Conservation (phyloP, 2,329 filamentous ascomycete species). For the Xylariomycetidae sp. region DNA sequence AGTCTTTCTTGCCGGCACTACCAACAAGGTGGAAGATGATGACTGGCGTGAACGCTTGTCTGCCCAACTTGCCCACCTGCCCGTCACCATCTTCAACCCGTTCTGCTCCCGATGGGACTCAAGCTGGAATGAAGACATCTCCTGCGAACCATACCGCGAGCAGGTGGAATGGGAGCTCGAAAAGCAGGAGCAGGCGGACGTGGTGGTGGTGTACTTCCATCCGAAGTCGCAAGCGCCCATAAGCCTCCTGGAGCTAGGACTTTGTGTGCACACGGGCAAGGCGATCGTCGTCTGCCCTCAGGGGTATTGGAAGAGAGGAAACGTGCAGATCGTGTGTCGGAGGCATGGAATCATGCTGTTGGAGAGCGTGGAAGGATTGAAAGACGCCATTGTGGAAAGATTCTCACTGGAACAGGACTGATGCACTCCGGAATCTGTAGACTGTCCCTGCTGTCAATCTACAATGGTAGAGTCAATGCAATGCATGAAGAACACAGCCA, state of each 20-base stretch:
- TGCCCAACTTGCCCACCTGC: slow-evolving; percentile 32
- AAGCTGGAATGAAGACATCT: slow-evolving; percentile 44
- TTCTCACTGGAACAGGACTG: slow-evolving; percentile 17
- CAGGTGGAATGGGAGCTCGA: slow-evolving; percentile 56
- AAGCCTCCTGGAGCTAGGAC: slow-evolving; percentile 54
- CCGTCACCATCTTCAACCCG: slow-evolving; percentile 53
- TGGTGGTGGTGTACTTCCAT: slow-evolving; percentile 54
- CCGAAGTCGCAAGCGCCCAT: slow-evolving; percentile 46
- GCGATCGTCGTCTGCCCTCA: slow-evolving; percentile 47
- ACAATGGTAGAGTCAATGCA: too few species aligned
- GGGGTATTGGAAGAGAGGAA: slow-evolving; percentile 52
- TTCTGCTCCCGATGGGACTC: slow-evolving; percentile 50
- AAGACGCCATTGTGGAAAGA: slow-evolving; percentile 27
- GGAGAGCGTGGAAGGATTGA: slow-evolving; percentile 35
- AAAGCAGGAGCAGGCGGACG: slow-evolving; percentile 44
- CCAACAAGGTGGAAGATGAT: slow-evolving; percentile 31
- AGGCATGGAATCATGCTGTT: slow-evolving; percentile 39
- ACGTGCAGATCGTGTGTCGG: slow-evolving; percentile 52
- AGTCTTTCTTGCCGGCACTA: slow-evolving; percentile 56
- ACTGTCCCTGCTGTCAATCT: too few species aligned
- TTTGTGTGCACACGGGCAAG: slow-evolving; percentile 38
- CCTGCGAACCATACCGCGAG: slow-evolving; percentile 38
- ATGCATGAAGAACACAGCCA: too few species aligned
- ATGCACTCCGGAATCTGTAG: too few species aligned
- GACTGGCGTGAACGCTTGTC: slow-evolving; percentile 48